A percentile compares a stretch with the other conserved stretches of the same genome.
These are phyloP conservation scores for Rhododendron vialii DNA, from an alignment of 148 eudicot genomes.

Conservation along the genomic window DNA sequence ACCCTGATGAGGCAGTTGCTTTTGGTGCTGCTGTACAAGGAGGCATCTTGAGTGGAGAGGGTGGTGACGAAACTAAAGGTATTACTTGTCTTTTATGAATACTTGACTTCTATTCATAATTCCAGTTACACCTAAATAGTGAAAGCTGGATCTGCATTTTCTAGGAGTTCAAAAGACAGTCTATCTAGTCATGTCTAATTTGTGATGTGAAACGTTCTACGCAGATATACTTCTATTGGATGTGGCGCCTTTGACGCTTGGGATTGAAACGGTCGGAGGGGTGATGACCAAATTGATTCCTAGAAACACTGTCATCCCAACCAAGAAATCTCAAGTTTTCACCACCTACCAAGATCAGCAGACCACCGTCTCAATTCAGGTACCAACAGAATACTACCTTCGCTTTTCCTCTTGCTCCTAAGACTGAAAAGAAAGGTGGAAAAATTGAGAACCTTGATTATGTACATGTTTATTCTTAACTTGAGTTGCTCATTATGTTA, in stretches of 20 bases:
- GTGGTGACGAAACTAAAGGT: conserved; percentile 52
- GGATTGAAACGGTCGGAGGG: conserved; percentile 39
- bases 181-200: not conserved
- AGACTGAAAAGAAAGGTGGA: not conserved
- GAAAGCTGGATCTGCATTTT: not conserved
- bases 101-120: not conserved
- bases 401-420: not conserved
- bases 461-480: not conserved
- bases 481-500: not conserved
- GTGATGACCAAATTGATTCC: conserved; percentile 45
- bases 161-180: not conserved
- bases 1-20: conserved; percentile 50
- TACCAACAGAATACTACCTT: not conserved
- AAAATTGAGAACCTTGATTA: not conserved
- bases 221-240: conserved; percentile 38
- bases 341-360: conserved; percentile 42
- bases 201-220: not conserved
- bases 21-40: conserved; percentile 53
- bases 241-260: conserved; percentile 39
- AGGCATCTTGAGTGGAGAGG: conserved; percentile 48
- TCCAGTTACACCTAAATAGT: not conserved
- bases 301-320: conserved; percentile 37
- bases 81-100: not conserved
- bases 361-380: conserved; percentile 39
- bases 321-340: conserved; percentile 40